Evolutionary conservation across 306 rosid genomes (phyloP).

Genomic region (Castanea sativa): DNA sequence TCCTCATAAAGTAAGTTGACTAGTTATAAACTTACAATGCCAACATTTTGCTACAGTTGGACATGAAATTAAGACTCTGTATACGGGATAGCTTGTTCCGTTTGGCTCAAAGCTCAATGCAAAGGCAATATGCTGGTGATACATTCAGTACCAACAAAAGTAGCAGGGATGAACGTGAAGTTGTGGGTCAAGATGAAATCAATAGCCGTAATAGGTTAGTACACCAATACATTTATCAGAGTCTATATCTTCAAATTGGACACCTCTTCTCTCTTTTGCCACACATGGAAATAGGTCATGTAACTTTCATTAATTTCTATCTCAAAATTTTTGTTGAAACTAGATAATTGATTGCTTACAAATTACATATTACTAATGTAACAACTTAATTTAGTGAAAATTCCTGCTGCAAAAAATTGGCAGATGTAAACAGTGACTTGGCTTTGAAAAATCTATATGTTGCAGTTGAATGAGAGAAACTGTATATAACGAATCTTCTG

Average conservation of each 20-base stretch:
- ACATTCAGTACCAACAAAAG: constrained; percentile 61
- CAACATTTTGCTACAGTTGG: constrained; percentile 71
- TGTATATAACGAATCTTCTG: not conserved
- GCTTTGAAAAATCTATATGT: not conserved
- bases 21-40: constrained; percentile 46
- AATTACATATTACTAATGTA: not conserved
- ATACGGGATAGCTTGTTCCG: constrained; percentile 90
- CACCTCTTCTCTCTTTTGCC: not conserved
- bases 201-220: constrained; percentile 54
- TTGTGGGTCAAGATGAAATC: constrained; percentile 46
- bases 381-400: not conserved
- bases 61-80: constrained; percentile 65
- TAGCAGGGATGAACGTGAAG: constrained; percentile 55
- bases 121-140: constrained; percentile 60
- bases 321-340: not conserved
- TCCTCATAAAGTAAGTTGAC: constrained; percentile 33
- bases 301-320: not conserved
- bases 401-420: not conserved
- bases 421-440: not conserved
- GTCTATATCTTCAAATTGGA: not conserved
- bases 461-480: not conserved
- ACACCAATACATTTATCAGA: not conserved
- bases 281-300: not conserved
- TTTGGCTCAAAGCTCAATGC: constrained; percentile 78
- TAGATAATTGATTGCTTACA: not conserved